Base-by-base conservation (phyloP, 1,284 basidiomycete genomes). In the Moesziomyces antarcticus region DNA sequence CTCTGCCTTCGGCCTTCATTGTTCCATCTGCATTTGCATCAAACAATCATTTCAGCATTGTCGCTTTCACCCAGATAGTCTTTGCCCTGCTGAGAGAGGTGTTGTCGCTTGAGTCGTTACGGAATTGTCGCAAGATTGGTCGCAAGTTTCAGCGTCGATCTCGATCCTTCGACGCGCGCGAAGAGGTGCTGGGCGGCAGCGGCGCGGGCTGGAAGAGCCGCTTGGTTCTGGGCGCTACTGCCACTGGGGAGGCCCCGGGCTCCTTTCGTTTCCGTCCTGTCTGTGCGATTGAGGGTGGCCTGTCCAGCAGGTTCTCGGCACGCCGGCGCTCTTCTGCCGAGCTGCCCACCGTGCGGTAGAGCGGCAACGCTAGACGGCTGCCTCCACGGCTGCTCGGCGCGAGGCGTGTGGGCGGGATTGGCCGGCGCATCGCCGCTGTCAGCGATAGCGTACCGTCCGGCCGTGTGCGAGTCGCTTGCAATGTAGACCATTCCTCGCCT, bases 401-500 rank as follows among this genome's bases (percentile, higher is more conserved):
- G 1, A 70, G 63, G n/a, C 54, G 51, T 14, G 65, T 67, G 13
- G 61, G 49, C 10, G 71, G 65, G 8, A 73, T 42, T 14, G 60
- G 61, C 20, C 61, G 54, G 6, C 57, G 56, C 18, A 56, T 10
- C 8, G 56, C 51, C 7, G 65, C 61, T 20, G 61, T 69, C 25
- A 68, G 16, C 10, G 66, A 57, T 18, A 69, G 20, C 4, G 48
- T 54, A 27, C 70, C 64, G 33, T 67, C 56, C 18, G 59, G 53
- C 9, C 25, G 41, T 20, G 46, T 24, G 7, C 61, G 60, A 1
- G 59, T 58, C 2, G 63, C 52, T 40, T 56, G 44, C 42, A 74
- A 53, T 1, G 72, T 74, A 3, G 72, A 71, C 72, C 72, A 74
- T n/a, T 63, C n/a, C 35, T 42, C 63, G 33, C 52, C 42, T 16